Evolutionary conservation across 768 basidiomycete genomes (phyloP).

Genomic region (Tylopilus rubrobrunneus): DNA sequence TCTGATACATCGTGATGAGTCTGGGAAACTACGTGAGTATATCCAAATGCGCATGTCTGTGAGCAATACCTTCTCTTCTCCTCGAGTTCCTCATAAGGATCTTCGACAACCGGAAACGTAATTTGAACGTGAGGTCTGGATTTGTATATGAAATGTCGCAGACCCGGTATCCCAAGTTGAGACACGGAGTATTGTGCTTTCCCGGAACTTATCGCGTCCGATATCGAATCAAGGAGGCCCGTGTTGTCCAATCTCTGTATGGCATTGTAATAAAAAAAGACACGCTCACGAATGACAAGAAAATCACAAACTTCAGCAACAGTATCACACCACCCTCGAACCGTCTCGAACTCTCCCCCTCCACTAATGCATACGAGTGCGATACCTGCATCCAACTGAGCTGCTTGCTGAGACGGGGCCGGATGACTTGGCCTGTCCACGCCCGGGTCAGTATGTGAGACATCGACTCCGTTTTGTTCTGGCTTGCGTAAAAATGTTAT

Average conservation of each 20-base stretch:
- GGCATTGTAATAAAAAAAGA: neutral
- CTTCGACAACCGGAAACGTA: conserved; percentile 81
- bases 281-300: neutral
- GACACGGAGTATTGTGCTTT: conserved; percentile 64
- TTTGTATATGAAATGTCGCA: conserved; percentile 95
- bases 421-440: conserved; percentile 1
- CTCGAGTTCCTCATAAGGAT: conserved; percentile 65
- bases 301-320: conserved; percentile 50
- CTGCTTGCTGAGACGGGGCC: conserved; percentile 1
- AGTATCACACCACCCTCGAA: conserved; percentile 70
- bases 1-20: conserved; percentile 83
- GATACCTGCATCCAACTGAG: conserved; percentile 37
- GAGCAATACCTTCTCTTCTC: conserved; percentile 55
- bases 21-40: conserved; percentile 37
- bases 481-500: conserved; percentile 62
- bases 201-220: conserved; percentile 43
- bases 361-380: conserved; percentile 79
- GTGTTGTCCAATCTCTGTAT: conserved; percentile 62
- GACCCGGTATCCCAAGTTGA: conserved; percentile 80
- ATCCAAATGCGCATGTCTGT: neutral
- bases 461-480: conserved; percentile 15
- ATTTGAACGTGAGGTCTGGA: conserved; percentile 86
- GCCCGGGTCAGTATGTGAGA: neutral
- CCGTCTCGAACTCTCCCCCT: conserved; percentile 80
- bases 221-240: conserved; percentile 50